Evolutionary conservation across 2,329 filamentous ascomycete genomes (phyloP), one percentile per base, ranked within the genome.

Genomic region (Alternaria infectoria): DNA sequence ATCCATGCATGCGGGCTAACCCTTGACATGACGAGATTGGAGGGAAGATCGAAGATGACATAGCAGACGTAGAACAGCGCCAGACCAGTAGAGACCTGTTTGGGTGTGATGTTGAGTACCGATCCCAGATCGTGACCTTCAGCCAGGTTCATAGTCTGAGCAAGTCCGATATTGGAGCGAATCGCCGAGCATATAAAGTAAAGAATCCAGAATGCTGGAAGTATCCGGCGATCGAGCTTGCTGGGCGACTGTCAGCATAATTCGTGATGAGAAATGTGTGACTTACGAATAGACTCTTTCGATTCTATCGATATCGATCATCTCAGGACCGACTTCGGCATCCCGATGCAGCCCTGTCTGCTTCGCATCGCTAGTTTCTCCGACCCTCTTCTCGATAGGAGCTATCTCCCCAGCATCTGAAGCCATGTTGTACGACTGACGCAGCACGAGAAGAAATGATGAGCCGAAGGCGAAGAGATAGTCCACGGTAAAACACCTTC

Each of bases 131-230:
- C 90, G 76, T 97, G 93, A 32, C 87, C 86, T 45, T 86, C 81
- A 17, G 86, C 81, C 28, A 77, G 81, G 81, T 97, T 97, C 93
- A 97, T 97, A 2, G 93, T 97, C 82, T 97, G 93, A n/a, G 93
- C 92, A 70, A 97, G 89, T 65, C 93, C 93, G 69, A 97, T 92
- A 80, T 96, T 97, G 73, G 93, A 96, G 56, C 93, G 90, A 74
- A 97, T 96, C 64, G 93, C 93, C 0, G 93, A 96, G 84, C 93
- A 96, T 68, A 97, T 87, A 77, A 97, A 97, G 82, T 97, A 97
- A 15, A 97, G 86, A 15, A 90, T 80, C 93, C 93, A 97, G 80
- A 97, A 95, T 28, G 93, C 92, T 86, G 86, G 85, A 63, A 88
- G 83, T 62, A 88, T 88, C 17, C 86, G 82, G n/a, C 82, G 81